Evolutionary conservation across 495 filamentous ascomycete genomes (phyloP).

Genomic region (Penicillium silybi): DNA sequence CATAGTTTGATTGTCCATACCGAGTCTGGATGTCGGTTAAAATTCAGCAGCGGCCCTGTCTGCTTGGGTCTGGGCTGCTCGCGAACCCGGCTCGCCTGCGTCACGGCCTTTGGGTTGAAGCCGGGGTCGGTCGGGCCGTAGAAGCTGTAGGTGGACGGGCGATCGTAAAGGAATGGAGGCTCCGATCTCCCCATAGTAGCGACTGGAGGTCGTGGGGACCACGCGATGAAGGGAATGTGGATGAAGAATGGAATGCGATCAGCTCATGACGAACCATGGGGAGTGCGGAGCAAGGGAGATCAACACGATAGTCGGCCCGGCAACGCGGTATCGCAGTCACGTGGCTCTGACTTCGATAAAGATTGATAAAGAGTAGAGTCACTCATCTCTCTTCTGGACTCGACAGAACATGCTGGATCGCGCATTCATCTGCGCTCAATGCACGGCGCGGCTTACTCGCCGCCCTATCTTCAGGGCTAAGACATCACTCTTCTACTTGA

Average conservation of each 20-base stretch:
- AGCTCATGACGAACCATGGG: slow-evolving; percentile 6
- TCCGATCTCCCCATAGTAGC: slow-evolving; percentile 54
- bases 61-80: slow-evolving; percentile 56
- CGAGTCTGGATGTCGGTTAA: slow-evolving; percentile 77
- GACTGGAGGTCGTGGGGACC: slow-evolving; percentile 28
- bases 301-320: slow-evolving; percentile 35
- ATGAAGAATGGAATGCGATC: slow-evolving; percentile 26
- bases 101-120: slow-evolving; percentile 82
- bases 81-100: slow-evolving; percentile 63
- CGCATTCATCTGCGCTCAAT: slow-evolving; percentile 32
- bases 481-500: slow-evolving; percentile 4
- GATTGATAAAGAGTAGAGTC: not conserved
- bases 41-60: slow-evolving; percentile 68
- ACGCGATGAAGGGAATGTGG: slow-evolving; percentile 26
- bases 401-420: slow-evolving; percentile 28
- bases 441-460: slow-evolving; percentile 22
- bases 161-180: slow-evolving; percentile 76
- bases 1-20: slow-evolving; percentile 43
- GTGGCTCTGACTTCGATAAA: slow-evolving; percentile 14
- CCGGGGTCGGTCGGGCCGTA: slow-evolving; percentile 47
- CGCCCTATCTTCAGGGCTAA: slow-evolving; percentile 1
- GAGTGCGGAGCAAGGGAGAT: slow-evolving; percentile 10
- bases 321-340: slow-evolving; percentile 34
- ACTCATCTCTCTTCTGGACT: not conserved
- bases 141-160: slow-evolving; percentile 45